Percentiles rank a stretch among this genome's conserved stretches.
Conservation (phyloP, 139 green algal species). For the Spirogloea muscicola region DNA sequence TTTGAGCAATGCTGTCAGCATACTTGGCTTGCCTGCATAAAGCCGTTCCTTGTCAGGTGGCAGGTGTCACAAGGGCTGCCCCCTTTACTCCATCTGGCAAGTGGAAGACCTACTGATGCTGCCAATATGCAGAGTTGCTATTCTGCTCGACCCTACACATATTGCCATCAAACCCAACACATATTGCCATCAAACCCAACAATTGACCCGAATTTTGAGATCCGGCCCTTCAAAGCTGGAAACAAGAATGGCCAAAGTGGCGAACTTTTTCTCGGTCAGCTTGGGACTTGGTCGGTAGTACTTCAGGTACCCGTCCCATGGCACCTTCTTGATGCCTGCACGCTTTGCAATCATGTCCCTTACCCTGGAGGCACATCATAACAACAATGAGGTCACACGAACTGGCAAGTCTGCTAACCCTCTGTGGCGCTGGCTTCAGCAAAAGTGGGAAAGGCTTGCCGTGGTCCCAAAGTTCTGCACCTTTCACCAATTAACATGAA, state of each 20-base stretch:
- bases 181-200: not conserved
- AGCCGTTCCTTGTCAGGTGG: not conserved
- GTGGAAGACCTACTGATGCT: not conserved
- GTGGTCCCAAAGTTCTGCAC: too few species aligned
- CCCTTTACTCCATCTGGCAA: not conserved
- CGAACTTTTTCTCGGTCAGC: slow-evolving; percentile 74
- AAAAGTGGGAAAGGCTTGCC: too few species aligned
- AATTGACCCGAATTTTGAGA: not conserved
- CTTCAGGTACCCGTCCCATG: slow-evolving; percentile 97
- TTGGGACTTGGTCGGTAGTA: slow-evolving; percentile 93
- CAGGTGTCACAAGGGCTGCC: too few species aligned
- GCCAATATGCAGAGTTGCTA: not conserved
- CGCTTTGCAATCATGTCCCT: slow-evolving; percentile 73
- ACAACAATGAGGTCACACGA: too few species aligned
- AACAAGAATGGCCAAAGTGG: not conserved
- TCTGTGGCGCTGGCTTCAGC: too few species aligned
- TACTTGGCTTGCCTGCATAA: slow-evolving; percentile 9
- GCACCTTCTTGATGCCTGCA: slow-evolving; percentile 58
- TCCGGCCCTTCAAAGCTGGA: not conserved
- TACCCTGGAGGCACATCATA: slow-evolving; percentile 54
- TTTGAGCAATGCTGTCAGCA: not conserved
- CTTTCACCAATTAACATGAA: too few species aligned
- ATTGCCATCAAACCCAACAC: not conserved
- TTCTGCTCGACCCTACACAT: not conserved
- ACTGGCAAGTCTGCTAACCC: too few species aligned